These are phyloP conservation scores for Penicillium rolfsii DNA, from an alignment of 2,329 filamentous ascomycete species.

Conservation along the genomic window DNA sequence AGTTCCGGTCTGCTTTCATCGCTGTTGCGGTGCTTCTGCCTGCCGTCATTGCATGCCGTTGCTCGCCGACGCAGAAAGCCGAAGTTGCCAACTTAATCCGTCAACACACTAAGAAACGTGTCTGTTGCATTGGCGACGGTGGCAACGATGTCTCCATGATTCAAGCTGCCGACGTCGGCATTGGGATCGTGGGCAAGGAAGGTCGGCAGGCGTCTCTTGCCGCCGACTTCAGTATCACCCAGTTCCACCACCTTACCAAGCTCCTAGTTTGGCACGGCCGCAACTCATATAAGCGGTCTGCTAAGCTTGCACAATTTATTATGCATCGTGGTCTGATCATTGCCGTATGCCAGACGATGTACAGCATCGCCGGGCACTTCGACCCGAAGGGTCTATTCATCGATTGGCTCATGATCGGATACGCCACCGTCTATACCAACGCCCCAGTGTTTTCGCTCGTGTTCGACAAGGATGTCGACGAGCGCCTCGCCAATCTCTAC, in stretches of 20 bases:
- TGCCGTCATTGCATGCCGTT: slow-evolving; percentile 92
- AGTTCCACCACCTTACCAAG: slow-evolving; percentile 94
- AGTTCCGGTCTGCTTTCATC: slow-evolving; percentile 85
- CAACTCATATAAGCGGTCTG: slow-evolving; percentile 94
- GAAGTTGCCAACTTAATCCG: slow-evolving; percentile 91
- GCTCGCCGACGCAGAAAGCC: slow-evolving; percentile 95
- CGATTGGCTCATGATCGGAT: slow-evolving; percentile 96
- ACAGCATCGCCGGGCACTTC: slow-evolving; percentile 88
- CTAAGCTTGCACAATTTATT: slow-evolving; percentile 96
- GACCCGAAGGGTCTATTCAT: slow-evolving; percentile 94
- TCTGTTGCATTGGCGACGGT: slow-evolving; percentile 96
- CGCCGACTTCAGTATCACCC: slow-evolving; percentile 94
- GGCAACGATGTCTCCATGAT: slow-evolving; percentile 99
- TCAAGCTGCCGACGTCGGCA: slow-evolving; percentile 94
- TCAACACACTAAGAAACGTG: slow-evolving; percentile 86
- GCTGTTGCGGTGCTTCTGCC: slow-evolving; percentile 83
- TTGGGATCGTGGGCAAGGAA: slow-evolving; percentile 98
- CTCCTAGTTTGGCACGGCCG: slow-evolving; percentile 98
- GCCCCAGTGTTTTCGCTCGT: slow-evolving; percentile 90
- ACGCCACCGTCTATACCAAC: slow-evolving; percentile 95
- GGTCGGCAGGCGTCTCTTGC: slow-evolving; percentile 92
- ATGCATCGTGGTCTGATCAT: slow-evolving; percentile 97
- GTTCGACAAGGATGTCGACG: slow-evolving; percentile 92
- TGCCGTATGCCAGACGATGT: slow-evolving; percentile 94
- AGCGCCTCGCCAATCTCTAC: slow-evolving; percentile 89